Conservation (phyloP, 1,284 basidiomycete genomes). For the Rhodotorula glutinis region DNA sequence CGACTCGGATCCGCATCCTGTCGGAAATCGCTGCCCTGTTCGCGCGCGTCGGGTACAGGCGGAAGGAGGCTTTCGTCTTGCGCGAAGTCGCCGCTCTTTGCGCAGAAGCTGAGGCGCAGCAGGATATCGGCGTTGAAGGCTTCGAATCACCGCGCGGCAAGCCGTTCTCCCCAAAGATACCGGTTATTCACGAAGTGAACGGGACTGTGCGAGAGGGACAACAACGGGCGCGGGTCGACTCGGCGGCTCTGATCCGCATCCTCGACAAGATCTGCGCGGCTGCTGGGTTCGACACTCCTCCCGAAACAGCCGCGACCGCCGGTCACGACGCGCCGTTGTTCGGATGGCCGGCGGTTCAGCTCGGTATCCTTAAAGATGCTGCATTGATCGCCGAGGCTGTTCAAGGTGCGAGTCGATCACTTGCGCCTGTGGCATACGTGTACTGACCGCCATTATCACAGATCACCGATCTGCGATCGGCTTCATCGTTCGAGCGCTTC, state of each 20-base stretch:
- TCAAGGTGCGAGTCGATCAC: constrained; percentile 61
- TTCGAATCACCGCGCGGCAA: neutral
- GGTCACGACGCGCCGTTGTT: constrained; percentile 48
- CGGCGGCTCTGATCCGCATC: constrained; percentile 57
- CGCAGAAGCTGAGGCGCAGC: constrained; percentile 14
- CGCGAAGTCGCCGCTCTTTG: constrained; percentile 56
- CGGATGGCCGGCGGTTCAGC: constrained; percentile 91
- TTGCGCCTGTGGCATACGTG: constrained; percentile 6
- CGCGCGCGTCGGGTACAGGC: constrained; percentile 69
- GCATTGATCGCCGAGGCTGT: constrained; percentile 84
- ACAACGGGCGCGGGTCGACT: too few species aligned
- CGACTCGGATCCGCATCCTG: constrained; percentile 68
- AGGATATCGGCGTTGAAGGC: neutral
- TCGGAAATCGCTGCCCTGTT: constrained; percentile 70
- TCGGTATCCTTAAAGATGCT: constrained; percentile 84
- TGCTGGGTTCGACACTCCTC: constrained; percentile 59
- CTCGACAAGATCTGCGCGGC: constrained; percentile 69
- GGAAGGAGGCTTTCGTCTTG: constrained; percentile 81
- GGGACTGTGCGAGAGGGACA: too few species aligned
- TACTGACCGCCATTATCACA: constrained; percentile 15
- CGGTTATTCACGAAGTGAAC: too few species aligned
- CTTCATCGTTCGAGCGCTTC: constrained; percentile 38
- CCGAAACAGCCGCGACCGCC: neutral
- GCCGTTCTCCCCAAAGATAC: too few species aligned
- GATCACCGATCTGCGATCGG: constrained; percentile 44